These are phyloP conservation scores for Pestalotiopsis sp. DNA, from an alignment of 2,329 filamentous ascomycete genomes.

Conservation along the genomic window DNA sequence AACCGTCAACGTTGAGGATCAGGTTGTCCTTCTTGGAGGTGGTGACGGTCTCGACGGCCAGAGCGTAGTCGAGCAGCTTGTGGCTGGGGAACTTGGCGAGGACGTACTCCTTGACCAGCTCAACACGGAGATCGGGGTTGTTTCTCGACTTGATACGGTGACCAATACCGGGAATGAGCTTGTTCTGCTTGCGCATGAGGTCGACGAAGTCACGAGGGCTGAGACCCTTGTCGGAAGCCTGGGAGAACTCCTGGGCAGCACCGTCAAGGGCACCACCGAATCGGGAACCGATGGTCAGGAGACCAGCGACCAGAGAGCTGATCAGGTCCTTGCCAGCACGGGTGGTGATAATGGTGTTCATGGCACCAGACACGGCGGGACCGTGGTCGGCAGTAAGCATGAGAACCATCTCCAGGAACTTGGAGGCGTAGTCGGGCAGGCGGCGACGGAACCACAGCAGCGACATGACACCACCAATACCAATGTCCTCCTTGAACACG, in stretches of 20 bases:
- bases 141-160: constrained; percentile 99
- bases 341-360: constrained; percentile 99
- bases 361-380: constrained; percentile 97
- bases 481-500: constrained; percentile 98
- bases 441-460: constrained; percentile 99
- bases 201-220: constrained; percentile 99
- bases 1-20: constrained; percentile 98
- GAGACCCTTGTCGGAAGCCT: constrained; percentile 96
- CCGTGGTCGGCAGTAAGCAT: constrained; percentile 99
- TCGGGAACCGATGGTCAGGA: constrained; percentile 95
- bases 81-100: constrained; percentile 95
- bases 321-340: constrained; percentile 99
- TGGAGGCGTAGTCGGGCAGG: constrained; percentile 93
- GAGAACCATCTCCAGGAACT: constrained; percentile 99
- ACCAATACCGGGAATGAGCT: constrained; percentile 98
- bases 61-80: constrained; percentile 98
- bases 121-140: constrained; percentile 99
- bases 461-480: constrained; percentile 99
- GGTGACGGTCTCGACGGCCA: constrained; percentile 96
- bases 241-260: constrained; percentile 97
- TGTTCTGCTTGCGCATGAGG: constrained; percentile 99
- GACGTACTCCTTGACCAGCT: constrained; percentile 99
- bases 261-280: constrained; percentile 99
- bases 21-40: constrained; percentile 99
- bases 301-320: constrained; percentile 91